These are phyloP conservation scores for Huiozyma naganishii DNA, from an alignment of 805 yeast genomes.

Conservation along the genomic window DNA sequence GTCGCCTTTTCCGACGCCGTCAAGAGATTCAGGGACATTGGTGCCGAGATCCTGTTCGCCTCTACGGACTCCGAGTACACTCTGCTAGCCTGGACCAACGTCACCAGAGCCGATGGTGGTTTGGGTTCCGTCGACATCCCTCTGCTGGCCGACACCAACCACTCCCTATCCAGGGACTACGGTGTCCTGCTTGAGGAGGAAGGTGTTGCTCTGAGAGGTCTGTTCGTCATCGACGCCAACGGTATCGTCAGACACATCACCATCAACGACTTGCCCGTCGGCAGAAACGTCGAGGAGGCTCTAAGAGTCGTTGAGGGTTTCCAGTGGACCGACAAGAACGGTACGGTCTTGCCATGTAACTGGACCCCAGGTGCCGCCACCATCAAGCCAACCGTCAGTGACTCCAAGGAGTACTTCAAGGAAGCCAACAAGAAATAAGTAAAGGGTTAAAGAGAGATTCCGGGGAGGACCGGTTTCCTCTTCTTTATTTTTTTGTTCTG, in stretches of 20 bases:
- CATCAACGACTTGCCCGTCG: slow-evolving; percentile 97
- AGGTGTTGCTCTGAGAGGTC: slow-evolving; percentile 96
- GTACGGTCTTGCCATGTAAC: slow-evolving; percentile 99
- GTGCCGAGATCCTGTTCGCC: slow-evolving; percentile 84
- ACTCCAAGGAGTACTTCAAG: slow-evolving; percentile 70
- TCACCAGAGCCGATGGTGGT: slow-evolving; percentile 95
- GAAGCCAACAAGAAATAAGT: slow-evolving; percentile 38
- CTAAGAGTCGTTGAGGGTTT: slow-evolving; percentile 96
- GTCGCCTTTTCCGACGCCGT: slow-evolving; percentile 96
- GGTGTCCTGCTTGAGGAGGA: slow-evolving; percentile 95
- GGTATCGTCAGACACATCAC: slow-evolving; percentile 93
- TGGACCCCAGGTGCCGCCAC: slow-evolving; percentile 94
- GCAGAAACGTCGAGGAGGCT: slow-evolving; percentile 97
- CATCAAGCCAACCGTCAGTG: slow-evolving; percentile 72
- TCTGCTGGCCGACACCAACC: slow-evolving; percentile 93
- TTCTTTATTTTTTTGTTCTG: too few species aligned
- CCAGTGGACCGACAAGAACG: slow-evolving; percentile 98
- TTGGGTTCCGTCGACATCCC: slow-evolving; percentile 93
- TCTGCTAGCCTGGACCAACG: slow-evolving; percentile 95
- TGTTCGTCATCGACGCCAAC: slow-evolving; percentile 94
- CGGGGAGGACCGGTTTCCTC: too few species aligned
- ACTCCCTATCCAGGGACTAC: slow-evolving; percentile 86
- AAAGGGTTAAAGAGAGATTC: background rate
- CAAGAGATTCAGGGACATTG: slow-evolving; percentile 77
- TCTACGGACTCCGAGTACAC: slow-evolving; percentile 98